Conservation (phyloP, 2,329 filamentous ascomycete species). For the Pseudomassariella vexata region DNA sequence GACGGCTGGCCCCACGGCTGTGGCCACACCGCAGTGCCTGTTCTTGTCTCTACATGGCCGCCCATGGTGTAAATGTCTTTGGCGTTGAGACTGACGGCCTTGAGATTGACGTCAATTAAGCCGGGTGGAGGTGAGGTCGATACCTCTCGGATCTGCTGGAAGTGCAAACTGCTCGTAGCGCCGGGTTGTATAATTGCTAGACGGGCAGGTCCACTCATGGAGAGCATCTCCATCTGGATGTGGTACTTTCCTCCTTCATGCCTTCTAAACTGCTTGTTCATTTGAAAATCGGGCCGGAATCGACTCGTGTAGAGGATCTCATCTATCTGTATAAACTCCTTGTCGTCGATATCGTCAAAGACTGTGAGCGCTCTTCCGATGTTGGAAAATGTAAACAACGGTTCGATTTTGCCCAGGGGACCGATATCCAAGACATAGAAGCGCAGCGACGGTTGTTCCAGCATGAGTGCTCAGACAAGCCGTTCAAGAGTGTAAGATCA, state of each 20-base stretch:
- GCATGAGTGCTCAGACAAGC: slow-evolving; percentile 3
- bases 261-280: not conserved
- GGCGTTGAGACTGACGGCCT: slow-evolving; percentile 12
- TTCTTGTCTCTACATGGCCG: slow-evolving; percentile 7
- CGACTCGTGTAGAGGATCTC: not conserved
- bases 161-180: slow-evolving; percentile 5
- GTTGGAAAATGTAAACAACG: not conserved
- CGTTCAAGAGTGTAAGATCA: not conserved
- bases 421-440: not conserved
- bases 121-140: not conserved
- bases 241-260: not conserved
- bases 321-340: slow-evolving; percentile 1
- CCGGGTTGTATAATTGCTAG: not conserved
- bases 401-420: not conserved
- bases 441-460: slow-evolving; percentile 1
- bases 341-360: not conserved
- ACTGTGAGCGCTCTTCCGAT: not conserved
- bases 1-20: no score
- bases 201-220: not conserved
- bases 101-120: slow-evolving; percentile 6
- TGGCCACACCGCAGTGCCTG: no score
- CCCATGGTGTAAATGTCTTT: slow-evolving; percentile 11
- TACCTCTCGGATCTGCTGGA: slow-evolving; percentile 1
- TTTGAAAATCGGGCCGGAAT: not conserved
- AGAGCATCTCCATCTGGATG: not conserved